These are phyloP conservation scores for Sarocladium oryzae DNA, from an alignment of 2,329 filamentous ascomycete genomes.

Conservation along the genomic window DNA sequence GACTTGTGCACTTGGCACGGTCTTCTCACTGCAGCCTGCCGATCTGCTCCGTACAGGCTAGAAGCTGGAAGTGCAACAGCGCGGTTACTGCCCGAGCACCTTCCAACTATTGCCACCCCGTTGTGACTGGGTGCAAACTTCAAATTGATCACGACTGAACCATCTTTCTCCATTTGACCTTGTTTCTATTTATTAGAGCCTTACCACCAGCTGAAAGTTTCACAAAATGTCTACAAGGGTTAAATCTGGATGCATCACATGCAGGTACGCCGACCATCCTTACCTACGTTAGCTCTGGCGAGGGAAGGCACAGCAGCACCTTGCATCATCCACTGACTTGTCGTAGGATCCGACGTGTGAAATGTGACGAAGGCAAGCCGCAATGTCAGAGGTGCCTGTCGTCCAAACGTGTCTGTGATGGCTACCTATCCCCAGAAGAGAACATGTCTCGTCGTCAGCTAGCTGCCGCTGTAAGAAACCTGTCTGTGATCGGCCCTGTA, in stretches of 20 bases:
- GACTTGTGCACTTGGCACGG: too few species aligned
- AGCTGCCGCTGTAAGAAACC: conserved; percentile 19
- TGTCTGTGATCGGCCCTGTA: conserved; percentile 24
- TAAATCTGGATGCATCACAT: conserved; percentile 1
- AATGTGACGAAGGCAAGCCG: conserved; percentile 28
- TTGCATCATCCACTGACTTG: background rate
- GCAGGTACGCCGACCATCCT: background rate
- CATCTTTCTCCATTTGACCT: background rate
- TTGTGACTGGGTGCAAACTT: too few species aligned
- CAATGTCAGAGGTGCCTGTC: conserved; percentile 20
- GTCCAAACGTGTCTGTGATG: conserved; percentile 25
- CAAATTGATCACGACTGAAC: too few species aligned
- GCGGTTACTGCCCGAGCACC: too few species aligned
- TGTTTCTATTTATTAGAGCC: background rate
- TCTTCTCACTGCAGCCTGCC: too few species aligned
- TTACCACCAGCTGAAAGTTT: background rate
- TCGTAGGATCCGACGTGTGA: conserved; percentile 27
- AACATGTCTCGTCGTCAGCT: conserved; percentile 25
- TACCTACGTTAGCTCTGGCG: background rate
- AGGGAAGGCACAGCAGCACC: background rate
- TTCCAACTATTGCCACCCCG: too few species aligned
- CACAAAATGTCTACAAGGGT: background rate
- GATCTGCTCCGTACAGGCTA: too few species aligned
- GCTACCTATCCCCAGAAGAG: conserved; percentile 21
- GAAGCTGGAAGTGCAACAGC: too few species aligned